phyloP scores from a whole-genome alignment of 2,329 filamentous ascomycete species.

The Aspergillus sp. region DNA sequence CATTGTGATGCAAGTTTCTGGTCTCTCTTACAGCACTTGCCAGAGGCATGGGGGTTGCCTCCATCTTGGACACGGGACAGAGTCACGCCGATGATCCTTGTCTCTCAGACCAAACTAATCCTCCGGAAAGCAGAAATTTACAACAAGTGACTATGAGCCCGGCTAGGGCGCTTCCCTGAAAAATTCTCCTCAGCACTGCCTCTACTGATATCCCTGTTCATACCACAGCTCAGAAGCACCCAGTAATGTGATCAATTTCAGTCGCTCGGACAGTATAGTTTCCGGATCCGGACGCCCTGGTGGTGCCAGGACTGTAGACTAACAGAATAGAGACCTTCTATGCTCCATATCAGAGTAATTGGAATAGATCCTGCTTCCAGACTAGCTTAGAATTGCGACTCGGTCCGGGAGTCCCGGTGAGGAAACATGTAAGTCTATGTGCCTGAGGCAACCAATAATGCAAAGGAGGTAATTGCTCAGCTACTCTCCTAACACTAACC shows the following conservation, averaged over 20 bases:
- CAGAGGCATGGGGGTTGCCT: neutral
- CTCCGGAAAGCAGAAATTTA: too few species aligned
- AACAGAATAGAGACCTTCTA: neutral
- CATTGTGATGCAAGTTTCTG: neutral
- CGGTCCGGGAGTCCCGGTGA: too few species aligned
- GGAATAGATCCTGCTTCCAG: neutral
- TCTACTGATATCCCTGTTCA: neutral
- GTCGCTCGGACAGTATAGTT: neutral
- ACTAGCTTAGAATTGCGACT: too few species aligned
- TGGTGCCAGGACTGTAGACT: too few species aligned
- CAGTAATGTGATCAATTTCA: neutral
- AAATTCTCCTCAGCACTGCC: neutral
- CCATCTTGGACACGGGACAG: neutral
- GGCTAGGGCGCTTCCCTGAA: neutral
- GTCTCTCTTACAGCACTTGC: neutral
- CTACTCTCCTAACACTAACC: too few species aligned
- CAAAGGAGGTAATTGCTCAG: too few species aligned
- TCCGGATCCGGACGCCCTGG: neutral
- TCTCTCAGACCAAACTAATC: neutral
- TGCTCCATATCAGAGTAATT: neutral
- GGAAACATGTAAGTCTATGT: too few species aligned
- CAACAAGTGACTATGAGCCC: neutral
- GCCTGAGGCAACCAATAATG: too few species aligned
- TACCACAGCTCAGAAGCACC: neutral
- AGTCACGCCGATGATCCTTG: neutral